Evolutionary conservation across 352 stramenopile species (phyloP).

Genomic region (Phytopythium montanum): DNA sequence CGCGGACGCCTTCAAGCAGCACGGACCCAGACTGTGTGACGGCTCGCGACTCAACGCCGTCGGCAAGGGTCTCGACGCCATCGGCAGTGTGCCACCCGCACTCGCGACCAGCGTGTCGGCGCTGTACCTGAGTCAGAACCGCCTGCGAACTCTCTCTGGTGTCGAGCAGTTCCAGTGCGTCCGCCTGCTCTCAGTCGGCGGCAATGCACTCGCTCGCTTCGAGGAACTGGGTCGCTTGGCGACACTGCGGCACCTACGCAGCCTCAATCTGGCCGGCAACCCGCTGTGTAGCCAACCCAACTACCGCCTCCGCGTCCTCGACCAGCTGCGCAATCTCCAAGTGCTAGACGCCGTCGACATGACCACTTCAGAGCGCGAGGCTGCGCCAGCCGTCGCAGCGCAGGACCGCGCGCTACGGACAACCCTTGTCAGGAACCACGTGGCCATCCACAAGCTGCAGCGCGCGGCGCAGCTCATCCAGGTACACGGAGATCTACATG

Average conservation of each 20-base stretch:
- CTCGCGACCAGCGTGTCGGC: constrained; percentile 43
- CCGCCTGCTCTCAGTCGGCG: constrained; percentile 58
- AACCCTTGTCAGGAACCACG: constrained; percentile 63
- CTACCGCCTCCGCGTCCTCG: constrained; percentile 59
- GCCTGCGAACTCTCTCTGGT: constrained; percentile 40
- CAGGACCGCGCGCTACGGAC: constrained; percentile 47
- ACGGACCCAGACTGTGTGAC: constrained; percentile 65
- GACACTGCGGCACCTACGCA: constrained; percentile 38
- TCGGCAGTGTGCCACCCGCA: constrained; percentile 45
- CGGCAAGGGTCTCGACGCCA: constrained; percentile 40
- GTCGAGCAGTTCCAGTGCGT: constrained; percentile 61
- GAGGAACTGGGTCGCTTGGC: constrained; percentile 34
- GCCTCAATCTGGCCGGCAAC: constrained; percentile 73
- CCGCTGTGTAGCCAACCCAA: constrained; percentile 69
- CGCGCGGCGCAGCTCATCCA: constrained; percentile 38
- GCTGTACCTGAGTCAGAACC: constrained; percentile 83
- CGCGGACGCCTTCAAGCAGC: constrained; percentile 63
- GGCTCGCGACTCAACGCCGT: constrained; percentile 75
- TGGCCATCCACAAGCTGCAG: constrained; percentile 69
- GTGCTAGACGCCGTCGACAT: constrained; percentile 65
- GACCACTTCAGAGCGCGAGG: constrained; percentile 46
- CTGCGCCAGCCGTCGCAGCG: constrained; percentile 40
- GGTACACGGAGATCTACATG: constrained; percentile 61
- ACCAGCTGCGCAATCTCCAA: constrained; percentile 37
- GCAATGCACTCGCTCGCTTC: constrained; percentile 50